A percentile compares a stretch with the other conserved stretches of the same genome.
phyloP scores from a whole-genome alignment of 352 stramenopile species.

The Globisporangium heterothallicum region DNA sequence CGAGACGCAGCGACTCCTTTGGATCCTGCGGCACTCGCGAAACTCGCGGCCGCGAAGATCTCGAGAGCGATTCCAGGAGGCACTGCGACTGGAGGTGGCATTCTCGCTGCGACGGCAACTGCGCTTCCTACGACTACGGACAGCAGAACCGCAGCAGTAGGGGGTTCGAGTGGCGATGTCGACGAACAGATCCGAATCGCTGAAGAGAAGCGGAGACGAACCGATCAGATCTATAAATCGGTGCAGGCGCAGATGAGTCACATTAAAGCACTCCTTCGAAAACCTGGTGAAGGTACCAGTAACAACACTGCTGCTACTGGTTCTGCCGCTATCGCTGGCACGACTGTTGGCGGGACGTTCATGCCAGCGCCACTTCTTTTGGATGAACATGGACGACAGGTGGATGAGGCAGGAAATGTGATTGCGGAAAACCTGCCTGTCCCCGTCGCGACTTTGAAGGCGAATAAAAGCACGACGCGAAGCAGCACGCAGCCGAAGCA shows the following conservation, averaged over 20 bases:
- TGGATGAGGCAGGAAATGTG: conserved; percentile 69
- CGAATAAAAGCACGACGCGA: conserved; percentile 28
- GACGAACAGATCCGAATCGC: conserved; percentile 35
- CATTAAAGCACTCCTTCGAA: conserved; percentile 58
- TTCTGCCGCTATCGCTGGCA: not conserved
- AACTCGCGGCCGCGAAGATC: conserved; percentile 72
- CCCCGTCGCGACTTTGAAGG: conserved; percentile 42
- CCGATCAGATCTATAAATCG: conserved; percentile 79
- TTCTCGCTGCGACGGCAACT: no score
- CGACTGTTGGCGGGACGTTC: conserved; percentile 27
- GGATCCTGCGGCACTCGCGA: conserved; percentile 59
- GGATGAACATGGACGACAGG: conserved; percentile 72
- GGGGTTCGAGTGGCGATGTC: conserved; percentile 13
- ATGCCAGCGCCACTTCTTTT: conserved; percentile 75
- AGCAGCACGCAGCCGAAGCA: conserved; percentile 16
- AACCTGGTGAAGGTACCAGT: conserved; percentile 19
- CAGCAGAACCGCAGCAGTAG: not conserved
- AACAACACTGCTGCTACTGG: not conserved
- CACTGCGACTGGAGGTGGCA: no score
- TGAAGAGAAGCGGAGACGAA: conserved; percentile 55
- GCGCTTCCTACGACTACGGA: no score
- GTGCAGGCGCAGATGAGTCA: conserved; percentile 81
- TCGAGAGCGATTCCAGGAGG: conserved; percentile 43
- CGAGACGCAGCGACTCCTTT: conserved; percentile 3
- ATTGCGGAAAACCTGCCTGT: conserved; percentile 41